Percentiles rank a stretch among this genome's conserved stretches.
Conservation (phyloP, 805 yeast genomes). For the Wickerhamomyces ciferrii region DNA sequence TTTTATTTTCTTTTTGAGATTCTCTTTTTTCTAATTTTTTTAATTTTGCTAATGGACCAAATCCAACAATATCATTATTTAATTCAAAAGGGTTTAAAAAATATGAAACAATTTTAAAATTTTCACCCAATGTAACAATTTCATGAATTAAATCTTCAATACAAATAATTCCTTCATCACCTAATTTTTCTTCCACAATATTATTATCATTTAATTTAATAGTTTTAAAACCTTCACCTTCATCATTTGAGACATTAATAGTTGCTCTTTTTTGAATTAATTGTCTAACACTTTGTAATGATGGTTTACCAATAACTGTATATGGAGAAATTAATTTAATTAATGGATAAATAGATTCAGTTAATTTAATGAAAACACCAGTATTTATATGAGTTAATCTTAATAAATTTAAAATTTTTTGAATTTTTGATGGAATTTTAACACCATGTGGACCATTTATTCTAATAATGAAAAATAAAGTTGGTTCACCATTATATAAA, state of each 20-base stretch:
- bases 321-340: conserved; percentile 69
- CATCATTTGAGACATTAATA: conserved; percentile 30
- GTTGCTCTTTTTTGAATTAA: conserved; percentile 75
- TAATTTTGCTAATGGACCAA: conserved; percentile 67
- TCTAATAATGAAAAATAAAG: conserved; percentile 62
- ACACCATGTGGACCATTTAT: conserved; percentile 60
- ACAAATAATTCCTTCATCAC: conserved; percentile 69
- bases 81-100: conserved; percentile 70
- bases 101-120: conserved; percentile 52
- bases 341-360: conserved; percentile 53
- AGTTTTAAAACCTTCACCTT: conserved; percentile 27
- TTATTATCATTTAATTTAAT: conserved; percentile 67
- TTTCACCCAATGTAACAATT: conserved; percentile 55
- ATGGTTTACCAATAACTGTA: conserved; percentile 68
- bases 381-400: conserved; percentile 56
- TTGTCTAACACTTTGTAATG: conserved; percentile 66
- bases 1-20: conserved; percentile 36
- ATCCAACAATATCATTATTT: conserved; percentile 66
- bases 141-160: conserved; percentile 78
- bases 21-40: conserved; percentile 55
- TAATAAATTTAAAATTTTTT: conserved; percentile 51
- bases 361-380: conserved; percentile 68
- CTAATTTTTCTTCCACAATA: conserved; percentile 66
- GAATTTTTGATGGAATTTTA: conserved; percentile 60
- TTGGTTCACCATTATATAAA: conserved; percentile 36